Base-by-base conservation (phyloP, 1,284 basidiomycete species). In the Malassezia sympodialis region DNA sequence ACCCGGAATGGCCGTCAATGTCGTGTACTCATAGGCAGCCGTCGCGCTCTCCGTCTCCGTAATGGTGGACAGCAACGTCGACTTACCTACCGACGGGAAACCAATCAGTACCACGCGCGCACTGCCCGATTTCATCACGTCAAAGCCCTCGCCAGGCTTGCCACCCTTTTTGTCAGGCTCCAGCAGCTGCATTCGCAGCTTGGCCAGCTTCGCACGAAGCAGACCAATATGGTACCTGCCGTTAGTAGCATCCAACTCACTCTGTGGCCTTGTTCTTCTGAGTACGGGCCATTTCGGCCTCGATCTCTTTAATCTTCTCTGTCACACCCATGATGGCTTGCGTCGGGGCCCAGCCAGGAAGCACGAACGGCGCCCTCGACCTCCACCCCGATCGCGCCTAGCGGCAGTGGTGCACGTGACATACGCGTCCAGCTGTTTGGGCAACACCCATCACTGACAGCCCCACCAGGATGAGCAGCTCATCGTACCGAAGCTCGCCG, bases 21-120 rank as follows among this genome's bases (percentile, higher is more conserved):
- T 93, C 1, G 90, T 96, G 77, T 94, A 96, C 74, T 96, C 91
- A 74, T 98, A 96, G 8, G 90, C 88, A 10, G 91, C 93, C 0
- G 87, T 79, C 67, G 86, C 86, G 2, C 87, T 90, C 49, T 83
- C 79, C 0, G 94, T 98, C 63, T 91, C 85, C 0, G 93, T 98
- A 60, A 85, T 83, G 76, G 93, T 96, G 70, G 83, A 86, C 27
- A 98, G 79, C 40, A 98, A 80, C 0, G 91, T 96, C 8, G 89
- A 93, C 83, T 90, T 76, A 75, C 90, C 90, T 44, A 96, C 90
- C 10, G 90, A 94, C 2, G 61, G 62, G 46, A 64, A 72, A 40
- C 66, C 91, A 53, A 96, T 96, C 57, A 96, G 78, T 21, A 88
- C 90, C 21, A 96, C 88, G n/a, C 67, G 61, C 15, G 69, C 69